Evolutionary conservation across 176 grass and related monocot genomes (phyloP).

Genomic region (Panicum miliaceum): DNA sequence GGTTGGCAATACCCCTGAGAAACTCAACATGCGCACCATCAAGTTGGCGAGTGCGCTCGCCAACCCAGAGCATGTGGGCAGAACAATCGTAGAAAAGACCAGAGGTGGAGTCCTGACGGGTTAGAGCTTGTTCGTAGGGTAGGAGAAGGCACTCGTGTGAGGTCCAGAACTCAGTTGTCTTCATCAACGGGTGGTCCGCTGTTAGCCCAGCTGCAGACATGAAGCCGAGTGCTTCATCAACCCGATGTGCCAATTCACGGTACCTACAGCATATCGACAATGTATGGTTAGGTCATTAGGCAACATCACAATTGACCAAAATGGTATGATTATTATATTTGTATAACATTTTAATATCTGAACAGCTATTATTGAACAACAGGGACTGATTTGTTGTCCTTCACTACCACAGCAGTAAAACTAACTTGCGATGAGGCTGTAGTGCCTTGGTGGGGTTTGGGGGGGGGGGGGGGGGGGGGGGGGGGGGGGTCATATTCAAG

Average conservation of each 20-base stretch:
- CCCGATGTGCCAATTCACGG: constrained; percentile 79
- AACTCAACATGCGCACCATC: constrained; percentile 94
- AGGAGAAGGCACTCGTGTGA: constrained; percentile 93
- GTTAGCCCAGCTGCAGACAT: constrained; percentile 83
- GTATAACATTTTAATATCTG: too few species aligned
- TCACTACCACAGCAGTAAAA: neutral
- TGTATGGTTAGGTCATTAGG: neutral
- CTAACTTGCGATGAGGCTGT: neutral
- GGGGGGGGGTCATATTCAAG: neutral
- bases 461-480: too few species aligned
- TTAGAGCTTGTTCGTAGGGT: constrained; percentile 82
- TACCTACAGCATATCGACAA: constrained; percentile 52
- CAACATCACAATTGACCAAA: constrained; percentile 5
- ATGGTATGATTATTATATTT: too few species aligned
- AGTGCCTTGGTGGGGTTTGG: neutral
- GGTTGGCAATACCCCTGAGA: constrained; percentile 83
- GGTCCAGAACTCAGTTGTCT: constrained; percentile 86
- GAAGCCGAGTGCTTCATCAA: constrained; percentile 89
- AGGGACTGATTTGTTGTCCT: neutral
- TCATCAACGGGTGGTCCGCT: constrained; percentile 76
- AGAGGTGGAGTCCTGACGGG: constrained; percentile 85
- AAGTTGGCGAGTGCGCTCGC: constrained; percentile 88
- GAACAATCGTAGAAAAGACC: constrained; percentile 89
- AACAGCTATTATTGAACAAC: neutral
- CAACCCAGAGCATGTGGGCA: constrained; percentile 94